Conservation (phyloP, 345 rosid genomes). For the Syzygium aqueum region DNA sequence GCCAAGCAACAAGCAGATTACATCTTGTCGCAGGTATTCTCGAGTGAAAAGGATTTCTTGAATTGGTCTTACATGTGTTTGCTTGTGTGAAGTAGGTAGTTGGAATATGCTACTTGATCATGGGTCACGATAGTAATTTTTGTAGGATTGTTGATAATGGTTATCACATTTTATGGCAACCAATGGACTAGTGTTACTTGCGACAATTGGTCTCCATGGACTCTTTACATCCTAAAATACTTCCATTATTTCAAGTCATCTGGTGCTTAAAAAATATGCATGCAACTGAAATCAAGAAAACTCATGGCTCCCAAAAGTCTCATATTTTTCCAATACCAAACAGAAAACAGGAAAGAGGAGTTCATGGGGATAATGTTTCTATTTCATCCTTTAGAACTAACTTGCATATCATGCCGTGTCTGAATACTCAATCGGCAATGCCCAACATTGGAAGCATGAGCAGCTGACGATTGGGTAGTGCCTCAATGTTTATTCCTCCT, state of each 20-base stretch:
- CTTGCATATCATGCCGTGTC: neutral
- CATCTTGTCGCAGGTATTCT: slow-evolving; percentile 70
- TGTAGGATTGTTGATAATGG: neutral
- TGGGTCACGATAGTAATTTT: neutral
- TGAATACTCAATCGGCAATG: neutral
- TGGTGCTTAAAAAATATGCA: neutral
- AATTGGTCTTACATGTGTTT: neutral
- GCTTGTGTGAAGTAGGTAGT: neutral
- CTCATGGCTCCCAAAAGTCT: neutral
- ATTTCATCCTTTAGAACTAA: neutral
- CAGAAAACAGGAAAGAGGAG: neutral
- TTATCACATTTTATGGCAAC: neutral
- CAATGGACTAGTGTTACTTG: neutral
- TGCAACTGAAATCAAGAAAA: neutral
- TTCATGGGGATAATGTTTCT: neutral
- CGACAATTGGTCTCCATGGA: neutral
- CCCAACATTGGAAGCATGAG: neutral
- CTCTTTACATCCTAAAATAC: neutral
- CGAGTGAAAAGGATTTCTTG: neutral
- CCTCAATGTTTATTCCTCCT: neutral
- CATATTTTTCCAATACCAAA: neutral
- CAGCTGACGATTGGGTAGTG: neutral
- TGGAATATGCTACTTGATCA: neutral
- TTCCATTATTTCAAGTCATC: neutral
- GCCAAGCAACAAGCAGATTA: slow-evolving; percentile 96